Evolutionary conservation across 345 rosid species (phyloP), one percentile per base, ranked within the genome.

Genomic region (Populus pruinosa): DNA sequence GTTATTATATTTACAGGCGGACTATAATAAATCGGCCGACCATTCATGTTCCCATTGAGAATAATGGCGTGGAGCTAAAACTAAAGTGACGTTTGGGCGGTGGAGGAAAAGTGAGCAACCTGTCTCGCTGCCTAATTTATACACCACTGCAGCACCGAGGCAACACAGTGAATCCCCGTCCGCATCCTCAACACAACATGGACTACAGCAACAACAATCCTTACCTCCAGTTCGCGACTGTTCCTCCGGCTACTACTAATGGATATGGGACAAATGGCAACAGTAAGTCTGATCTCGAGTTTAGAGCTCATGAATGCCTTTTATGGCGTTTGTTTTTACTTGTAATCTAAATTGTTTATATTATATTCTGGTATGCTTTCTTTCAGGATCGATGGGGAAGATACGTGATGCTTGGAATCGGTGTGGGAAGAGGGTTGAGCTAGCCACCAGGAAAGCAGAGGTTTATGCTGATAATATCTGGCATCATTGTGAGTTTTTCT

Each of bases 371-470:
- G n/a, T 44, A 23, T 55, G 1, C 61, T 55, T 16, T 55, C 61
- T 79, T 74, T 41, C 87, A 94, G 98, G 90, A 75, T 83, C 97
- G 38, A 79, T 76, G 83, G 87, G 74, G 78, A 83, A 63, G 76
- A 56, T 94, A 47, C 79, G 81, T 61, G 86, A 85, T 18, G 86
- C 85, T 71, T 80, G 90, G 84, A 87, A 84, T 75, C 87, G 88
- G 33, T 92, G 83, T 69, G 97, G 92, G 68, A 93, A 82, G 80
- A 90, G 73, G 72, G 56, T 88, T 47, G 97, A 89, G 20, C 88
- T 83, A 67, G 93, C 82, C 68, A 77, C 89, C 50, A 84, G 86
- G 80, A 88, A 85, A 81, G 95, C 93, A 0, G 95, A 89, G 81
- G 65, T 66, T 33, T 67, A 90, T 50, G 94, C 88, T 72, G 88